Evolutionary conservation across 106 monocot species (phyloP), one percentile per base, ranked within the genome.

Genomic region (Dendrobium catenatum): DNA sequence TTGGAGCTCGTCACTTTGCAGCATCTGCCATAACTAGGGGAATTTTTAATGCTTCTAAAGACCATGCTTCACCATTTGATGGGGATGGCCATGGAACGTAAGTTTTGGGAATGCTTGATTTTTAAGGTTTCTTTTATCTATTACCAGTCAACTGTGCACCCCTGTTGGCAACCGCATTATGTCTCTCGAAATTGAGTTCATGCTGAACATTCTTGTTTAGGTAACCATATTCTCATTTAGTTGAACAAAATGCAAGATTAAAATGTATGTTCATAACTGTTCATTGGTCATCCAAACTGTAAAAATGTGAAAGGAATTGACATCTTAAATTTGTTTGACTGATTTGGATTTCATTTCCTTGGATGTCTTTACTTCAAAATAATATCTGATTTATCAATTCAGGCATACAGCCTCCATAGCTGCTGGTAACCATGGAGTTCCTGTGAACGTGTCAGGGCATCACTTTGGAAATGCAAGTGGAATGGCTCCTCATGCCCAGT

Each of bases 401-500:
- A 99, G 98, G 82, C 98, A 99, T 55, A 99, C 98, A 58, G 93
- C 93, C 66, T 95, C 98, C 9, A 93, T 95, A 79, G 95, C 98
- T 27, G 98, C 98, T 68, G 98, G 98, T 26, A 99, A 99, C 72
- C 85, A 99, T 83, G 98, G 93, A 33, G 83, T 99, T 80, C 90
- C 98, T 19, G 98, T 93, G 17, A 79, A 88, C 77, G 95, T 99
- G 26, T 86, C 93, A 51, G 95, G 93, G 24, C 98, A 99, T 88
- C 81, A 90, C 22, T 99, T 91, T 83, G 98, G 98, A 42, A 93
- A 93, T 88, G 94, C 98, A 77, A 99, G 98, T 86, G 98, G 98
- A 84, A 99, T 99, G 98, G 98, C 98, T 55, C 98, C 98, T 91
- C 94, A 84, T 87, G 98, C 98, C 77, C 98, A 93, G 98, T 98